These are phyloP conservation scores for Penicillium parvum DNA, from an alignment of 495 filamentous ascomycete species.

Conservation along the genomic window DNA sequence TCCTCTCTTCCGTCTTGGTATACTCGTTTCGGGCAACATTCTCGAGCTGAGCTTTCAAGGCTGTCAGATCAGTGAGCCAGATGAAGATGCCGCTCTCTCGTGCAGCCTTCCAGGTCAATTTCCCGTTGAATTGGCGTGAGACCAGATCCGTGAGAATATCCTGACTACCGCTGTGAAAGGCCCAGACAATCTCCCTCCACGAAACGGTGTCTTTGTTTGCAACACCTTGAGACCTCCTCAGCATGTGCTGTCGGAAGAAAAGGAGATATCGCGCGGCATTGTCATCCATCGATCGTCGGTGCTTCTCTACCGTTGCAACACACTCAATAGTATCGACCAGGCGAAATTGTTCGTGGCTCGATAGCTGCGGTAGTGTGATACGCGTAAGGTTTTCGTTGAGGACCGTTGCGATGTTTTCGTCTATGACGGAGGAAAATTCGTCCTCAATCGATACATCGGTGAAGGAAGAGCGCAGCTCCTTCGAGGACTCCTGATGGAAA, in stretches of 20 bases:
- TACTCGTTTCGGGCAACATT: conserved; percentile 89
- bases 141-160: conserved; percentile 89
- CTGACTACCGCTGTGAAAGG: conserved; percentile 85
- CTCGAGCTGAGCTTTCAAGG: conserved; percentile 80
- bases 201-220: conserved; percentile 64
- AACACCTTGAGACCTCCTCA: conserved; percentile 59
- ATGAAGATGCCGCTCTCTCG: conserved; percentile 88
- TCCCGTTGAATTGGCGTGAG: conserved; percentile 70
- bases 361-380: conserved; percentile 74
- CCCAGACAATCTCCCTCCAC: conserved; percentile 95
- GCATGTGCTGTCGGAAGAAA: conserved; percentile 80
- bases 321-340: conserved; percentile 86
- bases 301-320: conserved; percentile 79
- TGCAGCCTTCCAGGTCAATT: conserved; percentile 79
- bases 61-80: conserved; percentile 77
- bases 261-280: conserved; percentile 88
- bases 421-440: conserved; percentile 59
- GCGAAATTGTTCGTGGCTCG: conserved; percentile 84
- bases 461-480: conserved; percentile 52
- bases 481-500: conserved; percentile 37
- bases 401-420: conserved; percentile 63
- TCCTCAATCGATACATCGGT: conserved; percentile 49
- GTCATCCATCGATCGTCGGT: conserved; percentile 86
- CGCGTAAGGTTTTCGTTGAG: conserved; percentile 77
- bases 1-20: conserved; percentile 78